Evolutionary conservation across 2,329 filamentous ascomycete species (phyloP).

Genomic region (Beauveria medogensis): DNA sequence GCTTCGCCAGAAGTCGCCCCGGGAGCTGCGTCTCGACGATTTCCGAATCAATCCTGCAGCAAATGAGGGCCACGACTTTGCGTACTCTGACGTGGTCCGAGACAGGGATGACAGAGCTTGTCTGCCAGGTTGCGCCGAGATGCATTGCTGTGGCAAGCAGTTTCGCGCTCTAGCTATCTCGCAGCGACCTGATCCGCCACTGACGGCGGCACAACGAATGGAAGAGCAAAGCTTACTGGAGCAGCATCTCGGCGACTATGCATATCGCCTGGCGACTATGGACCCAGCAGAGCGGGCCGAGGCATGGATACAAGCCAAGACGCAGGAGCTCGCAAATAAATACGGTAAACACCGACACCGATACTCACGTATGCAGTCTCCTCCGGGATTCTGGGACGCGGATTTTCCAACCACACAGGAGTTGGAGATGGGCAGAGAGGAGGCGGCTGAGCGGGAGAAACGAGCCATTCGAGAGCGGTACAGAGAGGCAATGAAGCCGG

Average conservation of each 20-base stretch:
- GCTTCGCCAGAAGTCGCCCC: slow-evolving; percentile 50
- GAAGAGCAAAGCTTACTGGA: slow-evolving; percentile 46
- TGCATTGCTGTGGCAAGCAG: slow-evolving; percentile 66
- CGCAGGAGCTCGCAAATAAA: slow-evolving; percentile 62
- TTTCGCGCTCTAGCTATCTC: slow-evolving; percentile 59
- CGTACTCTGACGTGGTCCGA: slow-evolving; percentile 68
- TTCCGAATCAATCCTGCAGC: slow-evolving; percentile 73
- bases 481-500: slow-evolving; percentile 69
- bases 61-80: slow-evolving; percentile 64
- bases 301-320: slow-evolving; percentile 67
- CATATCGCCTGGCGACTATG: slow-evolving; percentile 53
- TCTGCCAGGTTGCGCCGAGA: slow-evolving; percentile 65
- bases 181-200: slow-evolving; percentile 33
- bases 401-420: slow-evolving; percentile 91
- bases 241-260: slow-evolving; percentile 47
- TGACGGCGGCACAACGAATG: slow-evolving; percentile 26
- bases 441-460: slow-evolving; percentile 55
- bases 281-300: slow-evolving; percentile 52
- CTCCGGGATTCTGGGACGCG: slow-evolving; percentile 83
- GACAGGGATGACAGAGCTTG: slow-evolving; percentile 60
- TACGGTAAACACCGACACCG: slow-evolving; percentile 71
- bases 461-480: slow-evolving; percentile 64
- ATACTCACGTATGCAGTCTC: slow-evolving; percentile 62
- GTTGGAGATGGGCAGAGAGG: slow-evolving; percentile 53
- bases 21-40: slow-evolving; percentile 55